Base-by-base conservation (phyloP, 179 eudicot species). In the Carnegiea gigantea region DNA sequence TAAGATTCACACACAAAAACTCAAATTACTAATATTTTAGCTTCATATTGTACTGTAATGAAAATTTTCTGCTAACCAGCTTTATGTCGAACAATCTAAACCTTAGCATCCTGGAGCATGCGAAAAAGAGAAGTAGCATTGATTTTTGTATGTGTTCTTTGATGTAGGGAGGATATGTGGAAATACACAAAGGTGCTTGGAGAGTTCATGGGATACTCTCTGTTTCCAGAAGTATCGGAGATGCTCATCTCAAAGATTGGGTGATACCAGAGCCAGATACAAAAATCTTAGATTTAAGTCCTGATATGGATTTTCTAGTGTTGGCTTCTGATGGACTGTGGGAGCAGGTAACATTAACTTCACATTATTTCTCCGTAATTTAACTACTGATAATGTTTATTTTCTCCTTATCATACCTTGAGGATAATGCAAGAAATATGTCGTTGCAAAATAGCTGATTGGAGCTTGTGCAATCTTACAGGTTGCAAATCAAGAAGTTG, bases 191-290 rank as follows among this genome's bases (percentile, higher is more conserved):
- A 68, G 97, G 98, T 64, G 89, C 92, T 77, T 95, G 98, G 97
- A 88, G 98, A 81, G 95, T 95, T 79, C 97, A 95, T 79, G 98
- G 98, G 51, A 78, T 90, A 77, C 92, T 95, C 21, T 84, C 98
- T 9, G 96, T 95, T 70, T 95, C 98, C 3, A 91, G 98, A 90
- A 93, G 98, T 87, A 93, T 95, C 15, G 98, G 98, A 79, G 98
- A 95, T 87, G 88, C 93, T 77, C 98, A 93, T 80, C 86, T 95
- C 75, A 95, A 95, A 88, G 88, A 92, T 36, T 95, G 97, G 98
- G 92, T 95, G 9, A 77, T 86, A 57, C 92, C 92, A 5, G 95
- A 95, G 77, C 98, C 98, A 1, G 95, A 95, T 73, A 89, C 97
- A 13, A 85, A 64, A 75, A 85, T 85, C 68, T 38, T 95, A 74